phyloP scores from a whole-genome alignment of 2,329 filamentous ascomycete genomes.

The Rhytidhysteron rufulum region DNA sequence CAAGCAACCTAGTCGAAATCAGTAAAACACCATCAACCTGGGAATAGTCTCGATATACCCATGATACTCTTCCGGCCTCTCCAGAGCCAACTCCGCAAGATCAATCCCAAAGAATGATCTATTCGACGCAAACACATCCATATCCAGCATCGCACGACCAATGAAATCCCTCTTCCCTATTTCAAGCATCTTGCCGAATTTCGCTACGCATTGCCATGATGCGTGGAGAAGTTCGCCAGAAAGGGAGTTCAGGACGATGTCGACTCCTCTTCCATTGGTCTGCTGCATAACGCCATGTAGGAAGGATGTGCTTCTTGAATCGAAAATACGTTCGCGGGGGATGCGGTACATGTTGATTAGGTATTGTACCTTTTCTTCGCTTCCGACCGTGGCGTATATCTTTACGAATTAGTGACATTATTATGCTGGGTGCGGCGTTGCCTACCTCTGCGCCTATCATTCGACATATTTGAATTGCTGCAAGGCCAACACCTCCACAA shows the following conservation, averaged over 20 bases:
- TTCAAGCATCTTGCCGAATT: constrained; percentile 15
- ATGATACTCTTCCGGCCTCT: too few species aligned
- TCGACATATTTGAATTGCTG: constrained; percentile 9
- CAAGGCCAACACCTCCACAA: constrained; percentile 15
- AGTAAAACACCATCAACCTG: too few species aligned
- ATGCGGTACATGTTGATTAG: constrained; percentile 8
- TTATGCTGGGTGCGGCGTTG: too few species aligned
- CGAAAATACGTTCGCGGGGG: constrained; percentile 22
- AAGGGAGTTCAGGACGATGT: constrained; percentile 30
- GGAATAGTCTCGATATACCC: too few species aligned
- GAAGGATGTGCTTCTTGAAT: constrained; percentile 19
- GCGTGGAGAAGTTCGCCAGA: constrained; percentile 24
- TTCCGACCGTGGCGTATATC: constrained; percentile 8
- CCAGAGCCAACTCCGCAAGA: constrained; percentile 1
- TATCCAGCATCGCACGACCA: constrained; percentile 2
- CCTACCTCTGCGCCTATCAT: constrained; percentile 8
- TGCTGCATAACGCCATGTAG: constrained; percentile 10
- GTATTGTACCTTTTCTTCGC: constrained; percentile 5
- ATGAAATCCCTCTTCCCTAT: constrained; percentile 18
- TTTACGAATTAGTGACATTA: too few species aligned
- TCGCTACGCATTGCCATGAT: constrained; percentile 44
- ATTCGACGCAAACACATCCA: constrained; percentile 6
- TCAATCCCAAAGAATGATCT: constrained; percentile 4
- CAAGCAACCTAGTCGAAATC: neutral
- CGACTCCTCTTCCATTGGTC: constrained; percentile 30